phyloP scores from a whole-genome alignment of 1,284 basidiomycete species.

The Cutaneotrichosporon sp. region DNA sequence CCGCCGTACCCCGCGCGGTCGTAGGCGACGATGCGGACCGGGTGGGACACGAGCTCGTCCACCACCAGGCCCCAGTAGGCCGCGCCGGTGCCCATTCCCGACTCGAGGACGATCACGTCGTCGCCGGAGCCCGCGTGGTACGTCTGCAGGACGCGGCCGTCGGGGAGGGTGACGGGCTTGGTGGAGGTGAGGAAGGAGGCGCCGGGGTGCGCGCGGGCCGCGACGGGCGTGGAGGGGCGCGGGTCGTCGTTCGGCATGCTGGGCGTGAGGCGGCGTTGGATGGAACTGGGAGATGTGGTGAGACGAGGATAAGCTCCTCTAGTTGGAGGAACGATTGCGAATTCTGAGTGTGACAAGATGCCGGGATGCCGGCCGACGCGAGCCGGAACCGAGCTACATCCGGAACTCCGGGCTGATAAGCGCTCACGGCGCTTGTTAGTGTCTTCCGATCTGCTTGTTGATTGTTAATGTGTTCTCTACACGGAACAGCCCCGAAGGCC shows the following conservation, averaged over 20 bases:
- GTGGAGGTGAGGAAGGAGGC: conserved; percentile 8
- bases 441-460: too few species aligned
- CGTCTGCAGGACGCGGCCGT: conserved; percentile 6
- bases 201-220: background rate
- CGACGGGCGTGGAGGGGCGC: background rate
- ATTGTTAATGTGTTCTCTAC: too few species aligned
- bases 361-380: too few species aligned
- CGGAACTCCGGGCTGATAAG: too few species aligned
- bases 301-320: too few species aligned
- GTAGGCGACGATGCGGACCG: conserved; percentile 9
- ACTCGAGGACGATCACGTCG: conserved; percentile 15
- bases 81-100: background rate
- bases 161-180: background rate
- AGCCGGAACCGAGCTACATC: too few species aligned
- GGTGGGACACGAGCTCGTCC: background rate
- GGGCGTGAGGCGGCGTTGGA: too few species aligned
- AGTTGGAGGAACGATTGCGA: too few species aligned
- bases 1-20: conserved; percentile 12
- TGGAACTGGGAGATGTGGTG: too few species aligned
- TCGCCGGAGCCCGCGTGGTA: conserved; percentile 7
- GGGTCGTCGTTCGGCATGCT: background rate
- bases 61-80: conserved; percentile 13
- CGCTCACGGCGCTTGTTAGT: too few species aligned
- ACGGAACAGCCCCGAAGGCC: too few species aligned
- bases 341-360: too few species aligned